phyloP scores from a whole-genome alignment of 2,329 filamentous ascomycete genomes.

The Sporothrix mexicana region DNA sequence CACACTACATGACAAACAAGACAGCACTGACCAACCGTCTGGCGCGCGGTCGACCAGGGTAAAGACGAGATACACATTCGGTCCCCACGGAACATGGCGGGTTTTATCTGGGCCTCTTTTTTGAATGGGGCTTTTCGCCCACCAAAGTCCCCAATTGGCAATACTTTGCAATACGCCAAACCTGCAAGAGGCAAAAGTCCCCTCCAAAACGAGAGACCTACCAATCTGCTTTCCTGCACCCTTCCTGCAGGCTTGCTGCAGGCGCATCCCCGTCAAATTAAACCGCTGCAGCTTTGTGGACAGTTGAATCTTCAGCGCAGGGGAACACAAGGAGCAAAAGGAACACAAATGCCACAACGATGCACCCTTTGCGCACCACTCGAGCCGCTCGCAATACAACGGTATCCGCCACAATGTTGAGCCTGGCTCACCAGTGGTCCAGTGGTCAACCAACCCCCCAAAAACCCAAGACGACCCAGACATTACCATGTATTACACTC shows the following conservation, averaged over 20 bases:
- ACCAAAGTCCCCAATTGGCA: not conserved
- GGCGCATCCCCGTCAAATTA: slow-evolving; percentile 32
- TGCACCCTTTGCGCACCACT: slow-evolving; percentile 19
- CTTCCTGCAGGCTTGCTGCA: slow-evolving; percentile 33
- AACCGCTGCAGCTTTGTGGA: slow-evolving; percentile 29
- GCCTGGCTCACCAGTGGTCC: slow-evolving; percentile 16
- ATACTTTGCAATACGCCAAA: not conserved
- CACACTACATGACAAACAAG: slow-evolving; percentile 20
- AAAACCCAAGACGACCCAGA: slow-evolving; percentile 5
- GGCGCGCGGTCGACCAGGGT: slow-evolving; percentile 25
- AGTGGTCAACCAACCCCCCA: slow-evolving; percentile 23
- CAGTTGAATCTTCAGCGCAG: slow-evolving; percentile 17
- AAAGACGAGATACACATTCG: slow-evolving; percentile 7
- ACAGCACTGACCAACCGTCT: slow-evolving; percentile 19
- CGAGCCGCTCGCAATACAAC: slow-evolving; percentile 29
- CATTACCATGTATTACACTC: slow-evolving; percentile 23
- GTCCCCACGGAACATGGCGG: slow-evolving; percentile 24
- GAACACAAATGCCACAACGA: not conserved
- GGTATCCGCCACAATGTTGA: slow-evolving; percentile 23
- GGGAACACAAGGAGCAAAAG: slow-evolving; percentile 10
- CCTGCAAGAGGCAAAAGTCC: not conserved
- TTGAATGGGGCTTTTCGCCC: not conserved
- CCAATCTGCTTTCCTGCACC: slow-evolving; percentile 21
- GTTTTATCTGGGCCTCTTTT: slow-evolving; percentile 16
- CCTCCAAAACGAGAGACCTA: not conserved